Conservation (phyloP, 2,329 filamentous ascomycete genomes). For the Davidsoniella neocaledoniae region DNA sequence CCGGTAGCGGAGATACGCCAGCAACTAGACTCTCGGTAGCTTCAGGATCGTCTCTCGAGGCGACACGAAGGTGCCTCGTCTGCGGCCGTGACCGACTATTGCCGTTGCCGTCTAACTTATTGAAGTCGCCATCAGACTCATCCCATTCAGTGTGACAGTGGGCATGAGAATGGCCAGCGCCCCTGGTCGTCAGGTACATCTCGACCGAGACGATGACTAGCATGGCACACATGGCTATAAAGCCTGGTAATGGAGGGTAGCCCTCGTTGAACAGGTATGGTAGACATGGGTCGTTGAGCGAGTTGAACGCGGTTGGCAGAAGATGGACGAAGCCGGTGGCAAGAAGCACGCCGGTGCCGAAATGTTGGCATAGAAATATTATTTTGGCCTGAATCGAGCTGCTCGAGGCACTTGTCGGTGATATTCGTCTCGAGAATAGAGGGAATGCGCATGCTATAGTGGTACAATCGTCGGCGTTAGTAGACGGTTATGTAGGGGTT, state of each 20-base stretch:
- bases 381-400: conserved; percentile 31
- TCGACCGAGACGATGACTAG: conserved; percentile 71
- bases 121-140: conserved; percentile 22
- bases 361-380: conserved; percentile 54
- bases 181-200: conserved; percentile 66
- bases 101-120: conserved; percentile 2
- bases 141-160: conserved; percentile 34
- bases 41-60: conserved; percentile 35
- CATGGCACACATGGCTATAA: conserved; percentile 70
- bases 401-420: conserved; percentile 14
- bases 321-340: conserved; percentile 74
- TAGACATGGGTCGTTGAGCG: conserved; percentile 52
- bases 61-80: conserved; percentile 28
- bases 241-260: conserved; percentile 65
- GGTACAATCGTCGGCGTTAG: background rate
- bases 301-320: conserved; percentile 49
- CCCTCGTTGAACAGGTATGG: conserved; percentile 61
- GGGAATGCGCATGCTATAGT: conserved; percentile 47
- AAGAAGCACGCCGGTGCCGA: conserved; percentile 71
- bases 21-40: conserved; percentile 38
- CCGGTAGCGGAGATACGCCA: conserved; percentile 40
- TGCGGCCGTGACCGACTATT: background rate
- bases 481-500: background rate
- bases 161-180: conserved; percentile 43
- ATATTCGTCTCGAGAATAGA: conserved; percentile 39